Evolutionary conservation across 2,329 filamentous ascomycete species (phyloP), one percentile per base, ranked within the genome.

Genomic region (Fusarium tjaetaba): DNA sequence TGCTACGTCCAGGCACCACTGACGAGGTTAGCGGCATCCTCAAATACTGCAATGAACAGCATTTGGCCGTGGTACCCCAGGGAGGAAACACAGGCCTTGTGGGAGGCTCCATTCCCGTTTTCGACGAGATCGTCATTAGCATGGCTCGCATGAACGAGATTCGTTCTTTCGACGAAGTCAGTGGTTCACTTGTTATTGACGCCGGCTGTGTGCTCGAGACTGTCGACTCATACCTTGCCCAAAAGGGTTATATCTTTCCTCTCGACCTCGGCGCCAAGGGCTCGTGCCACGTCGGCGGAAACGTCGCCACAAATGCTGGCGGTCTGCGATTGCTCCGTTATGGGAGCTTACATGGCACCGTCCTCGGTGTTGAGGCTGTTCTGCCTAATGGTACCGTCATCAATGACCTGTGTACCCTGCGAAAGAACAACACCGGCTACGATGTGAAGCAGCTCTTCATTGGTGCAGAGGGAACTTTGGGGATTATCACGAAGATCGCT

Each of bases 381-480:
- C 87, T 99, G 45, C 94, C 96, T 2, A 94, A 99, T 80, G 96
- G 96, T 61, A 98, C 95, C 11, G 89, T 99, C 76, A 88, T 99
- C 51, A 91, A 98, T 77, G 95, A 98, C 77, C 90, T 99, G 38
- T 93, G 90, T 76, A 95, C 90, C 68, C 87, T 99, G 65, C 91
- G 96, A 75, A 99, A 99, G 87, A 98, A 99, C 87, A 99, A 99
- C 85, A 99, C 96, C 4, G 96, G 96, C 34, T 99, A 98, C 83
- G 97, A 99, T 81, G 84, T 98, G 65, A 98, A 98, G 86, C 96
- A 98, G 83, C 89, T 98, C 41, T 98, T 99, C 82, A 97, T 99
- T 78, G 96, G 96, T 51, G 94, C 92, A 38, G 96, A 99, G 83
- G 96, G 96, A 30, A 98, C 96, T 10, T 93, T 98, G 72, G 96